phyloP scores from a whole-genome alignment of 1,139 yeast species.

The Hanseniaspora uvarum region DNA sequence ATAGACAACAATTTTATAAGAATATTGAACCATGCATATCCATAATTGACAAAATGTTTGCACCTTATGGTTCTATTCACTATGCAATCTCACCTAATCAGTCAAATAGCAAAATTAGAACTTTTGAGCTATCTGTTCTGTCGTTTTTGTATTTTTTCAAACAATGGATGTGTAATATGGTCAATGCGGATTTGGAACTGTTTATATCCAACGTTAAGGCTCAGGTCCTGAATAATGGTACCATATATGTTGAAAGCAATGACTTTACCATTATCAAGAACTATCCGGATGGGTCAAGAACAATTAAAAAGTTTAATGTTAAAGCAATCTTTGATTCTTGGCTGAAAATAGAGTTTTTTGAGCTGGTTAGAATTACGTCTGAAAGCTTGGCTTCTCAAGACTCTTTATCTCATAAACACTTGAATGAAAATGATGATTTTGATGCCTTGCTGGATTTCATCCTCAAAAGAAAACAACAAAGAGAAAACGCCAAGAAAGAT shows the following conservation, averaged over 20 bases:
- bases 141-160: conserved; percentile 56
- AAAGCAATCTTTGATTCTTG: conserved; percentile 52
- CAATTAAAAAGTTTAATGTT: conserved; percentile 49
- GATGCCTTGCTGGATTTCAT: conserved; percentile 10
- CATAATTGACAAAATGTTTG: conserved; percentile 40
- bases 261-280: conserved; percentile 45
- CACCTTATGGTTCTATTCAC: conserved; percentile 40
- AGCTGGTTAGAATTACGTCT: conserved; percentile 42
- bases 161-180: conserved; percentile 34
- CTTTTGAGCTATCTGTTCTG: conserved; percentile 53
- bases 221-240: conserved; percentile 56
- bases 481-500: conserved; percentile 4
- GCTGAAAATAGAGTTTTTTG: conserved; percentile 62
- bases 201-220: conserved; percentile 56
- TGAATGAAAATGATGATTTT: conserved; percentile 22
- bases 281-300: conserved; percentile 60
- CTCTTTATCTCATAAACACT: conserved; percentile 26
- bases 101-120: conserved; percentile 34
- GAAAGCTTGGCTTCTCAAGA: conserved; percentile 36
- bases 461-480: neutral
- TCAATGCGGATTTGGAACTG: conserved; percentile 46
- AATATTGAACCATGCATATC: conserved; percentile 8
- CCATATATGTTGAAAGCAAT: conserved; percentile 52
- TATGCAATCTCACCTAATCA: conserved; percentile 31
- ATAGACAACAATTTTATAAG: neutral